Percentiles rank a stretch among this genome's conserved stretches.
phyloP scores from a whole-genome alignment of 1,284 basidiomycete genomes.

The Papiliotrema nemorosa region DNA sequence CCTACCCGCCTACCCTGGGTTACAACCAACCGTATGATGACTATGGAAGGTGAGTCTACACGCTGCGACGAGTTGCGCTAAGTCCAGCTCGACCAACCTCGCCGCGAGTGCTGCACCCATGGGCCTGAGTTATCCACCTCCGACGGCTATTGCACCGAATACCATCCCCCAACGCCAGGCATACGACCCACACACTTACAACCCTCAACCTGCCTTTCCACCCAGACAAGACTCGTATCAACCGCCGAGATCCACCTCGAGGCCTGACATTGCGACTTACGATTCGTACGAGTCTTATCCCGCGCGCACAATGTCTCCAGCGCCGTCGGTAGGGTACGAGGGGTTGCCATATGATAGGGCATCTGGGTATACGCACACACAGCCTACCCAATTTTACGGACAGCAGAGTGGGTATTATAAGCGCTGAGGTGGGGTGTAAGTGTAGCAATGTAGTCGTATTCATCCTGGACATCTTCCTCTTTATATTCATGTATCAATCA shows the following conservation, averaged over 20 bases:
- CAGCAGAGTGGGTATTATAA: background rate
- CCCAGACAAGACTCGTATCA: too few relatives aligned
- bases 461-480: background rate
- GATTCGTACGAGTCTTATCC: background rate
- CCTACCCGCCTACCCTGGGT: conserved; percentile 17
- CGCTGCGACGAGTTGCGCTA: background rate
- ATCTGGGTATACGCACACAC: background rate
- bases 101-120: conserved; percentile 27
- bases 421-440: background rate
- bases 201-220: background rate
- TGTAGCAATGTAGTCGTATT: background rate
- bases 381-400: background rate
- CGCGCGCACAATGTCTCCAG: background rate
- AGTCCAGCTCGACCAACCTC: conserved; percentile 26
- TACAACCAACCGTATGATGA: conserved; percentile 18
- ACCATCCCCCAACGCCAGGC: too few relatives aligned
- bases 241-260: background rate
- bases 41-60: conserved; percentile 20
- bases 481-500: too few relatives aligned
- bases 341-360: background rate
- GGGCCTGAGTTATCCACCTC: conserved; percentile 31
- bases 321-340: background rate
- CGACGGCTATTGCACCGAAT: background rate
- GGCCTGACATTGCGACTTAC: background rate
- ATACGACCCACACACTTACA: too few relatives aligned